Conservation (phyloP, 352 stramenopile genomes). For the Pythium rhizo-oryzae region DNA sequence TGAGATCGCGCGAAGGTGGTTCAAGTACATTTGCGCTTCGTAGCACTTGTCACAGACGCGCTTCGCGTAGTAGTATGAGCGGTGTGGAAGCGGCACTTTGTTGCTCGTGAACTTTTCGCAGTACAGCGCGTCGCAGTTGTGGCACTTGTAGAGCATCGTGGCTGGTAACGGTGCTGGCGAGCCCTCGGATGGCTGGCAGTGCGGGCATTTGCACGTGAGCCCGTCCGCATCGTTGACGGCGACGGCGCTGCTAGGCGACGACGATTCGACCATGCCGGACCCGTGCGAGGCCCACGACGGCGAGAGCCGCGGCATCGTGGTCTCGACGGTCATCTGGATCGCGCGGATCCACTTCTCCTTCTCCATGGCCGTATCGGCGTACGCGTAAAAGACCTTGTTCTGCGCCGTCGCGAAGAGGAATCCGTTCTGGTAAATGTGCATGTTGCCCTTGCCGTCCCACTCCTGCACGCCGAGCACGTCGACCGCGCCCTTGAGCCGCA, state of each 20-base stretch:
- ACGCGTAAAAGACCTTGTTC: conserved; percentile 91
- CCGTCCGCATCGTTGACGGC: conserved; percentile 57
- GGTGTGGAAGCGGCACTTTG: conserved; percentile 80
- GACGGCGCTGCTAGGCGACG: conserved; percentile 58
- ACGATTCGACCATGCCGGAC: conserved; percentile 40
- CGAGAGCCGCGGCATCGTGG: conserved; percentile 68
- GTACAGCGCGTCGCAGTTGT: conserved; percentile 78
- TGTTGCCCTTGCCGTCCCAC: conserved; percentile 92
- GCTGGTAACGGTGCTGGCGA: conserved; percentile 35
- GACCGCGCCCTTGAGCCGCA: conserved; percentile 84
- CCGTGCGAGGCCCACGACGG: conserved; percentile 47
- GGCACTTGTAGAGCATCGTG: conserved; percentile 77
- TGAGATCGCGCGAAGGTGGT: conserved; percentile 85
- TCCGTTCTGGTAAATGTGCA: conserved; percentile 90
- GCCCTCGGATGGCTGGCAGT: conserved; percentile 53
- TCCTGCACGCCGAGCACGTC: conserved; percentile 90
- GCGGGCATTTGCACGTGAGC: conserved; percentile 62
- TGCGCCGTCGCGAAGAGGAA: conserved; percentile 89
- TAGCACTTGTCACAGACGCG: conserved; percentile 87
- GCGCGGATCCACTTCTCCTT: conserved; percentile 91
- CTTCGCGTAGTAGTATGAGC: conserved; percentile 83
- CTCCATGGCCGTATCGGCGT: conserved; percentile 87
- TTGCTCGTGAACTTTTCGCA: conserved; percentile 84
- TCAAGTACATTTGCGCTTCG: conserved; percentile 83
- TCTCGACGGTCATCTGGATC: conserved; percentile 86